A percentile compares a stretch with the other conserved stretches of the same genome.
Evolutionary conservation across 805 yeast species (phyloP).

Genomic region (Tetrapisispora phaffii): DNA sequence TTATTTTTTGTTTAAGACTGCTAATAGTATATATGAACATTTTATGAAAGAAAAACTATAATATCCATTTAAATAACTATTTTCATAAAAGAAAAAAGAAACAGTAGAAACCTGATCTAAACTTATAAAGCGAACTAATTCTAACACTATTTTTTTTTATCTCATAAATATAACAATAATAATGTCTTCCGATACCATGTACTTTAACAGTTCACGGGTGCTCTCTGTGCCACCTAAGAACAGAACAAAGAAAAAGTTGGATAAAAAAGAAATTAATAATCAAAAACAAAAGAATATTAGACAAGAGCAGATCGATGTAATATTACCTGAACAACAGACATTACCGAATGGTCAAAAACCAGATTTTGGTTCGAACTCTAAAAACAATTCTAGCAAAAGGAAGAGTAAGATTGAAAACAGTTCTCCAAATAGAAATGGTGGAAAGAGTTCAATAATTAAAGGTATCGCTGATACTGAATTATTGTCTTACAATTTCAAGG

Average conservation of each 20-base stretch:
- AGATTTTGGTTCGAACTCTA: slow-evolving; percentile 19
- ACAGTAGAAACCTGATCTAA: no score
- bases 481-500: slow-evolving; percentile 11
- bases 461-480: slow-evolving; percentile 6
- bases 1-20: no score
- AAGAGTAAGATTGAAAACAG: neutral
- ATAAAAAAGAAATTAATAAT: slow-evolving; percentile 2
- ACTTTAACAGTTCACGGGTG: slow-evolving; percentile 6
- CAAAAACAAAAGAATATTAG: neutral
- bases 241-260: neutral
- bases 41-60: no score
- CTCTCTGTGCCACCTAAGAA: slow-evolving; percentile 3
- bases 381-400: neutral
- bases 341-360: slow-evolving; percentile 29
- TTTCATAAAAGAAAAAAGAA: no score
- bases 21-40: neutral
- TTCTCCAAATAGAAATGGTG: neutral
- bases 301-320: slow-evolving; percentile 1
- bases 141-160: neutral
- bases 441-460: neutral
- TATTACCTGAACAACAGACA: slow-evolving; percentile 16
- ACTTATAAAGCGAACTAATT: no score
- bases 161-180: neutral
- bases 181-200: slow-evolving; percentile 7
- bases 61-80: neutral